Evolutionary conservation across 371 early-diverging fungal genomes (phyloP).

Genomic region (Massospora cicadina): DNA sequence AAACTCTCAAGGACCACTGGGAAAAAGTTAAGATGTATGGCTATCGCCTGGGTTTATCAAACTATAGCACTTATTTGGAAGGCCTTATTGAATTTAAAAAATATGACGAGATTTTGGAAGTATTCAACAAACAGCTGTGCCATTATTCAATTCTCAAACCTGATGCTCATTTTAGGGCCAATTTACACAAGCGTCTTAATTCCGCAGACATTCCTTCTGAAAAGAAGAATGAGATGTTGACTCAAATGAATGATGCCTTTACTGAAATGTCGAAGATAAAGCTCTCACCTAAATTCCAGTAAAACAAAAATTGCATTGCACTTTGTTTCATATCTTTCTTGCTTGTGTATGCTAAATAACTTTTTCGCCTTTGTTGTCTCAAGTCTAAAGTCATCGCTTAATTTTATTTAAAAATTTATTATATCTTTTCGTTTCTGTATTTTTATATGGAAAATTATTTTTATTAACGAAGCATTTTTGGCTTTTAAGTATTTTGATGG

Average conservation of each 20-base stretch:
- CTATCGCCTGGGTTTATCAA: not conserved
- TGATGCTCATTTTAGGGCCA: not conserved
- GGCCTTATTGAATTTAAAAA: not conserved
- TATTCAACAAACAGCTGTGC: not conserved
- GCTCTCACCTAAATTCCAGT: not conserved
- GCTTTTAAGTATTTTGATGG: too few relatives aligned
- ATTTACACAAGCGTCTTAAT: not conserved
- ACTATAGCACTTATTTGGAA: constrained; percentile 6
- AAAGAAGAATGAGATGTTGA: not conserved
- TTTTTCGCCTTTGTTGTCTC: too few relatives aligned
- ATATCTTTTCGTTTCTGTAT: too few relatives aligned
- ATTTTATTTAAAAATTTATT: too few relatives aligned
- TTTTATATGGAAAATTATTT: too few relatives aligned
- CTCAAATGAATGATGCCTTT: not conserved
- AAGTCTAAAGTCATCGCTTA: too few relatives aligned
- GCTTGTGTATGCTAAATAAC: too few relatives aligned
- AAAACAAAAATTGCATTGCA: too few relatives aligned
- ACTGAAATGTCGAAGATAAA: not conserved
- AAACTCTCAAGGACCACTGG: not conserved
- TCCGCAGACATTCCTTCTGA: not conserved
- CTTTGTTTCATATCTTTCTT: too few relatives aligned
- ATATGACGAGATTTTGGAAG: not conserved
- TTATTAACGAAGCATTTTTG: too few relatives aligned
- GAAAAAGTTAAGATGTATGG: constrained; percentile 1
- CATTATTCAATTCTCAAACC: not conserved